Conservation (phyloP, 768 basidiomycete species). For the Termitomyces eurrhizus region DNA sequence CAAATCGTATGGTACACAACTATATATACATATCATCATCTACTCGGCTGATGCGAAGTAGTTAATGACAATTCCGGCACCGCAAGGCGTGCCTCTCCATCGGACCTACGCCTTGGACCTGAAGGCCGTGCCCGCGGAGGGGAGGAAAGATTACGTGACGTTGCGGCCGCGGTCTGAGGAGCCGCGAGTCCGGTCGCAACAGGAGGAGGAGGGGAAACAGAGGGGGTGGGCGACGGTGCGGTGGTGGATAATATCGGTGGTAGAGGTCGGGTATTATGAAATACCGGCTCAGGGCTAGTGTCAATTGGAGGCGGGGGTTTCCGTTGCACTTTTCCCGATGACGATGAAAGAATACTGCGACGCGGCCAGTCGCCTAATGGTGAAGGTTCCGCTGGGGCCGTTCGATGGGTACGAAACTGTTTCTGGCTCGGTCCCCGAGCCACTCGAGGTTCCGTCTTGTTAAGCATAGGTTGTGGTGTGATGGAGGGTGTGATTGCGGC, state of each 20-base stretch:
- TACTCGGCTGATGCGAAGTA: background rate
- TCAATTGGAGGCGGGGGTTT: constrained; percentile 13
- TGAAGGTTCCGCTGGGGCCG: constrained; percentile 32
- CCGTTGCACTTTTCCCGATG: constrained; percentile 27
- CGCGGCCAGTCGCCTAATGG: constrained; percentile 55
- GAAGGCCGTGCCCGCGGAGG: constrained; percentile 26
- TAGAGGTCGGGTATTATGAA: background rate
- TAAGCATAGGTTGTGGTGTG: background rate
- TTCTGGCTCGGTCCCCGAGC: constrained; percentile 15
- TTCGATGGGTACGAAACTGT: constrained; percentile 15
- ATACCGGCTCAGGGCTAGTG: background rate
- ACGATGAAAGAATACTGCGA: constrained; percentile 33
- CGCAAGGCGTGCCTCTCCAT: constrained; percentile 10
- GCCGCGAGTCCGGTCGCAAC: background rate
- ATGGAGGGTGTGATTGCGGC: constrained; percentile 11
- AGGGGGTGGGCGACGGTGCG: background rate
- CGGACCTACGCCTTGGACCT: constrained; percentile 29
- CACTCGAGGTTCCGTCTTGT: background rate
- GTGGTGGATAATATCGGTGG: background rate
- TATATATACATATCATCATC: constrained; percentile 7
- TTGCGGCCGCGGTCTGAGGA: background rate
- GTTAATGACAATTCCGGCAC: constrained; percentile 2
- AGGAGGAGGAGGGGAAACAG: background rate
- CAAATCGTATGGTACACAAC: constrained; percentile 1
- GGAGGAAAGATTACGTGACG: constrained; percentile 8